These are phyloP conservation scores for Arthrobotrys conoides DNA, from an alignment of 2,329 filamentous ascomycete genomes.

Conservation along the genomic window DNA sequence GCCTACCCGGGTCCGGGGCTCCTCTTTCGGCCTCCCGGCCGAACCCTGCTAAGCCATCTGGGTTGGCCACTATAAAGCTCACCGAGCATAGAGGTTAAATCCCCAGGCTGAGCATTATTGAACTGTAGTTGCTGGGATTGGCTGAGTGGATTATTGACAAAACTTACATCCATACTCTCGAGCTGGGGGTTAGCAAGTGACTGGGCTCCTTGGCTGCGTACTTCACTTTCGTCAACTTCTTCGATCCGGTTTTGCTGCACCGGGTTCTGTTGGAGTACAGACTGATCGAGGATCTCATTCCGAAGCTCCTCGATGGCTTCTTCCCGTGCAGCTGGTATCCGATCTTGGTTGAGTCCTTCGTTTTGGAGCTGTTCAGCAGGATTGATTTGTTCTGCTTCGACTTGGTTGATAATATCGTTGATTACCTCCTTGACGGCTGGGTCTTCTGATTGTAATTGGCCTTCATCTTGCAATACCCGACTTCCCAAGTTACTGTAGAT, in stretches of 20 bases:
- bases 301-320: background rate
- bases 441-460: background rate
- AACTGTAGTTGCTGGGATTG: background rate
- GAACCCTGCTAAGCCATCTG: background rate
- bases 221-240: background rate
- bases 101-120: background rate
- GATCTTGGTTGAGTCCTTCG: background rate
- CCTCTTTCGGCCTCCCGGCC: background rate
- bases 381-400: background rate
- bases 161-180: background rate
- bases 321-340: too few relatives aligned
- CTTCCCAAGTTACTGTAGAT: slow-evolving; percentile 1
- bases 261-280: background rate
- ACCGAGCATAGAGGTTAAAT: background rate
- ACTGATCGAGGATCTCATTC: too few relatives aligned
- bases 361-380: background rate
- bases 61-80: background rate
- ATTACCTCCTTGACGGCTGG: background rate
- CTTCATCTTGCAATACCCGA: background rate
- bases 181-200: background rate
- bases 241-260: background rate
- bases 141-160: background rate
- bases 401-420: background rate
- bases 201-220: background rate
- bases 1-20: slow-evolving; percentile 11